Evolutionary conservation across 257 asterid species (phyloP).

Genomic region (Penstemon barbatus): DNA sequence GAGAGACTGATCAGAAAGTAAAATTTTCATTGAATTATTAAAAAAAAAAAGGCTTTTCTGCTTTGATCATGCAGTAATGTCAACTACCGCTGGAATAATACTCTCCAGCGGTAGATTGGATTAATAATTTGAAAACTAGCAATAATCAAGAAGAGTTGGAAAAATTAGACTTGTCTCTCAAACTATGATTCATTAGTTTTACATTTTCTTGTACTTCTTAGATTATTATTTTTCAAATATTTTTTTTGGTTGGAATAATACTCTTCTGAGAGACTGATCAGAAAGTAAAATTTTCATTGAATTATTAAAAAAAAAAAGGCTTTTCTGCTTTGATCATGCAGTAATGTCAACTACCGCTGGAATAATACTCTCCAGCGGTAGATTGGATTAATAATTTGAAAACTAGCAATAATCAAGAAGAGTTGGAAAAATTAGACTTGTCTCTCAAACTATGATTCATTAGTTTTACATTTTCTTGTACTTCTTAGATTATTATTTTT

Average conservation of each 20-base stretch:
- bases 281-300: too few relatives aligned
- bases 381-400: constrained; percentile 38
- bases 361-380: constrained; percentile 34
- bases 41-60: too few relatives aligned
- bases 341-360: too few relatives aligned
- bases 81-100: too few relatives aligned
- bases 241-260: background rate
- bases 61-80: too few relatives aligned
- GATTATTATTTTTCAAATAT: too few relatives aligned
- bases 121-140: constrained; percentile 26
- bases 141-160: constrained; percentile 50
- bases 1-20: background rate
- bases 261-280: background rate
- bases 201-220: background rate
- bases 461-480: background rate
- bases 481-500: too few relatives aligned
- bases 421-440: constrained; percentile 65
- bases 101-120: constrained; percentile 40
- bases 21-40: too few relatives aligned
- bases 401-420: constrained; percentile 40
- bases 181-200: constrained; percentile 43
- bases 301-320: too few relatives aligned
- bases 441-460: constrained; percentile 69
- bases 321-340: too few relatives aligned
- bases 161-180: constrained; percentile 77